Base-by-base conservation (phyloP, 805 yeast species). In the Suhomyces canberraensis region DNA sequence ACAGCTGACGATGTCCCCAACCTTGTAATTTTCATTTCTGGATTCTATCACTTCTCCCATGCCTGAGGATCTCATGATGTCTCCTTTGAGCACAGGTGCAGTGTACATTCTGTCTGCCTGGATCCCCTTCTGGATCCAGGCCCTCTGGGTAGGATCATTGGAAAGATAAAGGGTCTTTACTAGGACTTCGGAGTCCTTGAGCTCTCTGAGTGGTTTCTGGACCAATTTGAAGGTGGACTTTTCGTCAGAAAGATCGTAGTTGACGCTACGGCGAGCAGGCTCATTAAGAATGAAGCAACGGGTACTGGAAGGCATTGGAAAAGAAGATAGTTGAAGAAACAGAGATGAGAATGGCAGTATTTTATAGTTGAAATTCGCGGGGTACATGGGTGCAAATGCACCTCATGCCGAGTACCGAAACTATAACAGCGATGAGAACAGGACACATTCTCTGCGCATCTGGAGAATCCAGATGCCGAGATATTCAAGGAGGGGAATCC, bases 21-120 rank as follows among this genome's bases (percentile, higher is more conserved):
- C 67, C 28, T 50, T 36, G 47, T 50, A 75, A 18, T 62, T 60
- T 15, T 44, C 43, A 19, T 68, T 54, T 35, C 69, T 74, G 29
- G 80, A 71, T 21, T 65, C 69, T 11, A 79, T 35, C 8, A 81
- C 72, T 44, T 71, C 61, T 11, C 65, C 81, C 25, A 80, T 36
- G 24, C 80, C 83, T 7, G 52, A 35, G 1, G 71, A 47, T 39
- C 69, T 63, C 37, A 80, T 66, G 11, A 69, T 61, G 15, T 76
- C 72, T 14, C 73, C 73, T 32, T 63, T 60, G 18, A 59, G 53
- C 8, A 70, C 54, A 19, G 76, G 72, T 5, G 61, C 56, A 18
- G 52, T 48, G 47, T 69, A 69, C 26, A 48, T 37, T 44, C 62
- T 54, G 33, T 51, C 44, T 2, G 33, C 31, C 18, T 36, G 9